phyloP scores from a whole-genome alignment of 208 protist species.

The Polymyxa betae region DNA sequence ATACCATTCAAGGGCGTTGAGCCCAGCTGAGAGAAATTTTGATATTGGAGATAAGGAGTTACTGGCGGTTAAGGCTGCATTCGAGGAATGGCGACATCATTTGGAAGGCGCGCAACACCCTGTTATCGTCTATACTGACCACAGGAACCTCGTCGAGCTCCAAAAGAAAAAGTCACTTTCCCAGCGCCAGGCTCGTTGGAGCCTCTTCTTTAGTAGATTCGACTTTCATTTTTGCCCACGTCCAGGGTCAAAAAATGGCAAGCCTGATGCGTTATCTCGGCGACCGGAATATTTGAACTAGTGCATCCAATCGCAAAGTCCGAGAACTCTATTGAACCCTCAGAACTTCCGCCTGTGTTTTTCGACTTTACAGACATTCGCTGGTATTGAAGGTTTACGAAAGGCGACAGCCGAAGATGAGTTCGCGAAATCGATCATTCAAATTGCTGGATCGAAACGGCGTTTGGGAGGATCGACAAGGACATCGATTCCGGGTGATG shows the following conservation, averaged over 20 bases:
- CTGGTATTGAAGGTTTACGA: too few species aligned
- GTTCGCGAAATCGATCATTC: too few species aligned
- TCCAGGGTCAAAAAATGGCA: background rate
- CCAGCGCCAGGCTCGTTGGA: background rate
- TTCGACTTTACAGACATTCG: too few species aligned
- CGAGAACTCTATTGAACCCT: too few species aligned
- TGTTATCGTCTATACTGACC: background rate
- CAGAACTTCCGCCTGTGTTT: too few species aligned
- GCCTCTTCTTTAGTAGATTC: background rate
- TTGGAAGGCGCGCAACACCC: background rate
- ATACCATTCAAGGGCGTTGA: background rate
- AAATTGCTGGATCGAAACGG: too few species aligned
- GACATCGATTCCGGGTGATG: too few species aligned
- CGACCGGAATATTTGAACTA: background rate
- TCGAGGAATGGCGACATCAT: background rate
- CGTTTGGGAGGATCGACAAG: too few species aligned
- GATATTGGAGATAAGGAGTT: background rate
- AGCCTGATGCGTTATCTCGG: background rate
- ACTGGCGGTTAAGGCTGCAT: background rate
- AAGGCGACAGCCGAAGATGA: too few species aligned
- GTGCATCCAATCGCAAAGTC: too few species aligned
- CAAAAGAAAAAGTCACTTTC: background rate
- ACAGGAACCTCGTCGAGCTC: background rate
- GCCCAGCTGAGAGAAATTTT: too few species aligned
- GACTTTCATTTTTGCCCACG: background rate